phyloP scores from a whole-genome alignment of 2,329 filamentous ascomycete genomes.

The Sporothrix brasiliensis region DNA sequence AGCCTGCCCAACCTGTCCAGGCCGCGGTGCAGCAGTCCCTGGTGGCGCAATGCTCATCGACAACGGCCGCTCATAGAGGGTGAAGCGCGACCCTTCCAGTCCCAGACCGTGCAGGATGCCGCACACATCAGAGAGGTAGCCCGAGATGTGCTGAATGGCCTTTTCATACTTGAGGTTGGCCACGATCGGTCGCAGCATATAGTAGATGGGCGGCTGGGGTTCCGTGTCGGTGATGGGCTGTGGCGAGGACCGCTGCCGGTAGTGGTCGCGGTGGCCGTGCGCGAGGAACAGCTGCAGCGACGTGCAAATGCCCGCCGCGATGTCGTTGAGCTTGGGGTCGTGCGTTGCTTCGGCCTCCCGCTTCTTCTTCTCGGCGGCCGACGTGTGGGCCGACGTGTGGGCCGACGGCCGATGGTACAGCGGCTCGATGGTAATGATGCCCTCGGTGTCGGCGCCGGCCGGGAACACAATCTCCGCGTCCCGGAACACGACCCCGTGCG shows the following conservation, averaged over 20 bases:
- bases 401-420: conserved; percentile 51
- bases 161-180: conserved; percentile 52
- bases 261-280: conserved; percentile 67
- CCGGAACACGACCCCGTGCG: conserved; percentile 68
- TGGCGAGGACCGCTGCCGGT: conserved; percentile 66
- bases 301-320: conserved; percentile 68
- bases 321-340: conserved; percentile 27
- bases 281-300: conserved; percentile 75
- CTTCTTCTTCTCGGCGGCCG: not conserved
- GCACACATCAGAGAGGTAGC: conserved; percentile 51
- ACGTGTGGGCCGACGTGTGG: not conserved
- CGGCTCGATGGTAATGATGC: conserved; percentile 69
- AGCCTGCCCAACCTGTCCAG: not conserved
- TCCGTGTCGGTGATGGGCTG: conserved; percentile 47
- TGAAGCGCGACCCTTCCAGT: conserved; percentile 30
- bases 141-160: conserved; percentile 45
- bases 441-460: conserved; percentile 55
- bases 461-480: conserved; percentile 61
- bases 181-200: conserved; percentile 57
- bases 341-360: not conserved
- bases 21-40: conserved; percentile 44
- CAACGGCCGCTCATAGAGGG: conserved; percentile 34
- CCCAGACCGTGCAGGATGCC: conserved; percentile 46
- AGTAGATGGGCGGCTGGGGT: conserved; percentile 50
- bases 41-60: conserved; percentile 21